Evolutionary conservation across 768 basidiomycete species (phyloP).

Genomic region (Lentinula edodes): DNA sequence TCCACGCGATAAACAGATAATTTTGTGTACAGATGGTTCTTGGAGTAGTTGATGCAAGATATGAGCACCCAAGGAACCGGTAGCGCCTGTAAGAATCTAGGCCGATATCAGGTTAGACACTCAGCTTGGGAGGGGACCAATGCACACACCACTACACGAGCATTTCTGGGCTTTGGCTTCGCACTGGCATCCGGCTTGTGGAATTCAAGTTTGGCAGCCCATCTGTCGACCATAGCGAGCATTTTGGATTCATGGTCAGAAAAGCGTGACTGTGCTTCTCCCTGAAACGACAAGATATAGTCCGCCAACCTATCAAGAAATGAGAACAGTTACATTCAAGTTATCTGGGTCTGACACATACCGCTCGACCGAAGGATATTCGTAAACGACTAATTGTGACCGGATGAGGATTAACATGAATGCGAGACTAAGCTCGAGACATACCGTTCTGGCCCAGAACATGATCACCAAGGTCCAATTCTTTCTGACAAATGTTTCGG

Average conservation of each 20-base stretch:
- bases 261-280: neutral
- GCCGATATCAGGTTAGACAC: neutral
- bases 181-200: slow-evolving; percentile 7
- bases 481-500: slow-evolving; percentile 40
- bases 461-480: slow-evolving; percentile 22
- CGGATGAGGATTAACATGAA: neutral
- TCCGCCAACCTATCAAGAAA: slow-evolving; percentile 27
- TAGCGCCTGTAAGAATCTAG: slow-evolving; percentile 44
- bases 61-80: slow-evolving; percentile 51
- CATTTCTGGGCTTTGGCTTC: slow-evolving; percentile 7
- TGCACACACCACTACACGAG: slow-evolving; percentile 12
- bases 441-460: slow-evolving; percentile 30
- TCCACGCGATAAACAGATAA: slow-evolving; percentile 49
- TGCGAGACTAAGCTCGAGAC: neutral
- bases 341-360: slow-evolving; percentile 11
- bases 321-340: neutral
- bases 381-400: slow-evolving; percentile 37
- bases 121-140: neutral
- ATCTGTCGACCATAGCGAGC: slow-evolving; percentile 43
- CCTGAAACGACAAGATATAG: slow-evolving; percentile 29
- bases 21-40: slow-evolving; percentile 28
- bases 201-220: slow-evolving; percentile 11
- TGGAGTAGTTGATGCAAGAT: slow-evolving; percentile 40
- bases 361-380: slow-evolving; percentile 39
- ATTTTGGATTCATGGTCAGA: slow-evolving; percentile 30